Base-by-base conservation (phyloP, 2,329 filamentous ascomycete species). In the Sclerotinia nivalis region DNA sequence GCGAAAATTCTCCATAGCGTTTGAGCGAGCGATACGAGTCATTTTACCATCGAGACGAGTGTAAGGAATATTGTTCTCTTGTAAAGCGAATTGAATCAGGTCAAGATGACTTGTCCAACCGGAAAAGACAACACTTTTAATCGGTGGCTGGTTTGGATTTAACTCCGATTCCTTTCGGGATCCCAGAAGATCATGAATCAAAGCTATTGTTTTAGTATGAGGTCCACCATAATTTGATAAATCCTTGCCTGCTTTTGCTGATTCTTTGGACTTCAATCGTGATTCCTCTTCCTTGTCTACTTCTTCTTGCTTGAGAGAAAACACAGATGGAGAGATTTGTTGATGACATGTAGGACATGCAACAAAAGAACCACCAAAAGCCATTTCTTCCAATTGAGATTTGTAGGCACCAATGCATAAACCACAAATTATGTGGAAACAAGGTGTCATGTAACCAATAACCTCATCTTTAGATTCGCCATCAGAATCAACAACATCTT, bases 31-130 rank as follows among this genome's bases (percentile, higher is more conserved):
- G 1, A 84, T 81, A 34, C 96, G 91, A 0, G 87, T 84, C 93
- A 98, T 97, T 72, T 89, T 92, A 66, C 96, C 96, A 76, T 98
- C 96, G 2, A 99, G 88, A n/a, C 96, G 91, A 6, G 88, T 88
- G 77, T 88, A 94, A 1, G 81, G 83, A 78, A 96, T 92, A 13
- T 85, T 84, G 15, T 85, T 85, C 64, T 87, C 84, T 43, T 88
- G 84, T 20, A 98, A 85, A 0, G 94, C 95, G 64, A 93, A 85
- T 77, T 96, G 89, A 74, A 99, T 97, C 28, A 99, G 87, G 78
- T 98, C 94, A 22, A 99, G 87, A 78, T 98, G 94, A 0, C 91
- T 90, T 0, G 96, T 98, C 94, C 96, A 98, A n/a, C 90, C 90
- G 0, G 93, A 97, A 80, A 98, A 98, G 9, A 99, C 89, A 20